Evolutionary conservation across 2,329 filamentous ascomycete species (phyloP).

Genomic region (Fusarium tupiense): DNA sequence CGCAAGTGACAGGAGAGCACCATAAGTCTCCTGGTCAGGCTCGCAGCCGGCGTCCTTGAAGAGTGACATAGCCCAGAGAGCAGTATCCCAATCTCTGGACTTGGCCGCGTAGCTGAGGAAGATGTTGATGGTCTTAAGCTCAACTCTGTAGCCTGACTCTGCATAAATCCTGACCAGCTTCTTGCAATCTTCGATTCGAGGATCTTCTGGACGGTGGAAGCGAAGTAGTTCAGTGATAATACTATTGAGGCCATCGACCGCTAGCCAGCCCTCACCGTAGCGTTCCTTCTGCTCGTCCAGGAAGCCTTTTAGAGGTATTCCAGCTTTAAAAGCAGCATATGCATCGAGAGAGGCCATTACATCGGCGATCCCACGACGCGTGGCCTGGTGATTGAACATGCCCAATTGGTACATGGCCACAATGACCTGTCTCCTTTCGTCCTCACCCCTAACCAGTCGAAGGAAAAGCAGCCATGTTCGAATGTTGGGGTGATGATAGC

Average conservation of each 20-base stretch:
- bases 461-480: constrained; percentile 61
- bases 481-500: constrained; percentile 53
- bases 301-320: constrained; percentile 50
- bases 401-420: constrained; percentile 58
- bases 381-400: constrained; percentile 52
- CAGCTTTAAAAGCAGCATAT: constrained; percentile 52
- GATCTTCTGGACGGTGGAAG: constrained; percentile 45
- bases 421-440: constrained; percentile 59
- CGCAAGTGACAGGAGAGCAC: constrained; percentile 52
- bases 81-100: constrained; percentile 45
- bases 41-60: constrained; percentile 29
- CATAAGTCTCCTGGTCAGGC: constrained; percentile 48
- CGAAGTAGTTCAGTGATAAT: constrained; percentile 56
- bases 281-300: constrained; percentile 52
- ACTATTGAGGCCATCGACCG: constrained; percentile 47
- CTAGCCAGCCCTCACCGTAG: constrained; percentile 60
- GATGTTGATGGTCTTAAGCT: constrained; percentile 50
- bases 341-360: constrained; percentile 57
- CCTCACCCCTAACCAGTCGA: constrained; percentile 66
- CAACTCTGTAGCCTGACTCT: constrained; percentile 39
- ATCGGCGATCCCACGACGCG: constrained; percentile 51
- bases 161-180: constrained; percentile 40
- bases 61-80: constrained; percentile 45
- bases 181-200: constrained; percentile 42
- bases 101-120: constrained; percentile 48